Base-by-base conservation (phyloP, 306 rosid species). In the Vigna angularis region DNA sequence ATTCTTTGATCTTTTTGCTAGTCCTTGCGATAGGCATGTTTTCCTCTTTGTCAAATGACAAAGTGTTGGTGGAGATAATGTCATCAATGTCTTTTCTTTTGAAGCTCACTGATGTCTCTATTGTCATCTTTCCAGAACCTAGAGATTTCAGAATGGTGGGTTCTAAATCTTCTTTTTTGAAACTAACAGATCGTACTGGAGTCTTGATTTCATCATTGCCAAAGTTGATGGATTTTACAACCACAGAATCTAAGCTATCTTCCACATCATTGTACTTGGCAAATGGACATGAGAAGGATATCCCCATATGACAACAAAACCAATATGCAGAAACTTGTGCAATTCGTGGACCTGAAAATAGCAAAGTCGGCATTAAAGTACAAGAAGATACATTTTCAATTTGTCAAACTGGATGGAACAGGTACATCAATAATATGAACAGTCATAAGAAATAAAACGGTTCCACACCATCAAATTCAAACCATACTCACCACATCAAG, bases 31-130 rank as follows among this genome's bases (percentile, higher is more conserved):
- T 67, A 61, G 63, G 4, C 56, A 53, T 48, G 62, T 68, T 70
- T 36, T 71, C 62, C 68, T 85, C 88, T 70, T 70, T 65, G 48
- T 87, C 88, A 44, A 83, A 72, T 28, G 87, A 79, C 40, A 85
- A 76, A 52, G 71, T 34, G 76, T 80, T 82, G 47, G 75, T n/a
- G 15, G 86, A 82, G 48, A 83, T 49, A 79, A 82, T 79, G 56
- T 76, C 74, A 79, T 86, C 88, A 3, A 83, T 14, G 8, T 90
- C 91, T 26, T 67, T 81, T 36, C 89, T 87, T 75, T 90, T 86
- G 80, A 96, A 86, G 87, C 94, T 93, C 56, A 95, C 92, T 32
- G 93, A 93, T 68, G 86, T 66, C 85, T 96, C 96, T 71, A 96
- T 14, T 66, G 76, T 81, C 97, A 93, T 91, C 83, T 80, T 91